These are phyloP conservation scores for Farysia itapuensis DNA, from an alignment of 1,284 basidiomycete species.

Conservation along the genomic window DNA sequence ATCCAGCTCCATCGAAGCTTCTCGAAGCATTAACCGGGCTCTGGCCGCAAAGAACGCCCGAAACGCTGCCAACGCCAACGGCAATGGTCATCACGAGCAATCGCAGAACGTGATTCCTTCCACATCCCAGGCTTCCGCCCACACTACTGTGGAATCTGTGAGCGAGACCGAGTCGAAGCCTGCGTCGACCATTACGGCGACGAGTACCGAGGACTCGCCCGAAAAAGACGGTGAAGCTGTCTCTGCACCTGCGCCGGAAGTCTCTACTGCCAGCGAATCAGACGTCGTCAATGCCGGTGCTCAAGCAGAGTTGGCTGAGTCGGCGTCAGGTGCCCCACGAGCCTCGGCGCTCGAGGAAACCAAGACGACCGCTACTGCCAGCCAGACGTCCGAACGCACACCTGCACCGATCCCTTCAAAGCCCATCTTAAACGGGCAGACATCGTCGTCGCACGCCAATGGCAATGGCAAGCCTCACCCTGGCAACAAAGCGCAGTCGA, in stretches of 20 bases:
- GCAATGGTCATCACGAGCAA: constrained; percentile 4
- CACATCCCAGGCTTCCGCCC: constrained; percentile 26
- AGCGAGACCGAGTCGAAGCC: too few relatives aligned
- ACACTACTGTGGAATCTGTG: constrained; percentile 5
- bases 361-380: constrained; percentile 3
- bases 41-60: constrained; percentile 27
- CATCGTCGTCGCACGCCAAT: neutral
- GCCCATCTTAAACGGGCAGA: constrained; percentile 21
- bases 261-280: too few relatives aligned
- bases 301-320: too few relatives aligned
- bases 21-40: constrained; percentile 31
- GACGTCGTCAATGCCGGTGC: too few relatives aligned
- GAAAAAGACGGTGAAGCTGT: too few relatives aligned
- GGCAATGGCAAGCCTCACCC: constrained; percentile 10
- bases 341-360: too few relatives aligned
- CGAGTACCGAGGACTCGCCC: too few relatives aligned
- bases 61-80: constrained; percentile 7
- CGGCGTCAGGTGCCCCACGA: too few relatives aligned
- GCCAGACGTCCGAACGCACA: constrained; percentile 9
- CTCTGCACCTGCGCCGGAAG: too few relatives aligned
- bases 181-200: too few relatives aligned
- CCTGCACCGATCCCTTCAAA: constrained; percentile 30
- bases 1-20: constrained; percentile 28
- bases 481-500: constrained; percentile 23
- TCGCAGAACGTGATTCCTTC: constrained; percentile 14